Evolutionary conservation across 2,329 filamentous ascomycete genomes (phyloP).

Genomic region (Cryphonectria parasitica): DNA sequence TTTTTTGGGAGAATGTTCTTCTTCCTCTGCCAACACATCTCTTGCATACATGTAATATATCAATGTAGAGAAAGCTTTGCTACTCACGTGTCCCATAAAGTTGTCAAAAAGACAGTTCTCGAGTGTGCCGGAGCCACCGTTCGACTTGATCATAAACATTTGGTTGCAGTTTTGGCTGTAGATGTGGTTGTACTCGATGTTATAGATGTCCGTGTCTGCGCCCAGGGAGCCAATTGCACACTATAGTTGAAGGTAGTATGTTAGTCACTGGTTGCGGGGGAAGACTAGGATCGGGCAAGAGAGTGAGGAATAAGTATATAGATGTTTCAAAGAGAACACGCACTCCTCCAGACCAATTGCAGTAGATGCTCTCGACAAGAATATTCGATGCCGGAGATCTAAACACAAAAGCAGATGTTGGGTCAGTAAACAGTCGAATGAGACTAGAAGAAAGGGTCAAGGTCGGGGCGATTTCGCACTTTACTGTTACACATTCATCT

Average conservation of each 20-base stretch:
- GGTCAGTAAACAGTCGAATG: neutral
- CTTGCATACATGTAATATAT: neutral
- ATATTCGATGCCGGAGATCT: slow-evolving; percentile 54
- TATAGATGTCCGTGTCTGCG: slow-evolving; percentile 49
- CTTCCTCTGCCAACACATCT: neutral
- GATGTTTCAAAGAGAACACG: neutral
- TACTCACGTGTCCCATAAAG: slow-evolving; percentile 56
- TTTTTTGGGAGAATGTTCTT: neutral
- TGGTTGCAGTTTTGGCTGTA: slow-evolving; percentile 65
- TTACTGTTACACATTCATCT: slow-evolving; percentile 51
- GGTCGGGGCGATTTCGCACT: slow-evolving; percentile 31
- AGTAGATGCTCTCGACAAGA: slow-evolving; percentile 61
- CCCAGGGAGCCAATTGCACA: slow-evolving; percentile 60
- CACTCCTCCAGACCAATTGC: slow-evolving; percentile 59
- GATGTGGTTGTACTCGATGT: slow-evolving; percentile 59
- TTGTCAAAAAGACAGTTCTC: slow-evolving; percentile 56
- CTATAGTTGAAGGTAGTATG: neutral
- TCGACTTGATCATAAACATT: slow-evolving; percentile 67
- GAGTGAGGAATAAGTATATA: neutral
- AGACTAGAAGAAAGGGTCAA: neutral
- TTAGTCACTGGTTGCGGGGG: neutral
- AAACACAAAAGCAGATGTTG: neutral
- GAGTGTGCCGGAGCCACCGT: slow-evolving; percentile 59
- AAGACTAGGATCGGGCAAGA: neutral
- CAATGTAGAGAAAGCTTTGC: neutral